phyloP scores from a whole-genome alignment of 164 flowering plant species.

The Chloranthus sessilifolius region DNA sequence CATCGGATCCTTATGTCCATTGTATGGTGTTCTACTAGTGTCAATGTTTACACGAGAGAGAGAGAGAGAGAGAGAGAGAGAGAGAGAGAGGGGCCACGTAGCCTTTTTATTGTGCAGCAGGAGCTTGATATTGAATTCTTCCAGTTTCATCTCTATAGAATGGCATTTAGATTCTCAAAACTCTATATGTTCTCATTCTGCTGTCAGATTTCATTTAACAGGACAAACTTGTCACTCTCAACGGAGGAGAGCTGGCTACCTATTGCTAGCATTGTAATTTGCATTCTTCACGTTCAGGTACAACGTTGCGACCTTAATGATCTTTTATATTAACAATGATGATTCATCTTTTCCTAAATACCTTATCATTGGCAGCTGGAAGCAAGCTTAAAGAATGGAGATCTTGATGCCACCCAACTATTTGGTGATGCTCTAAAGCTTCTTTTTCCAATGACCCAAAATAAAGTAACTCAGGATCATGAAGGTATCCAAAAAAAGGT shows the following conservation, averaged over 20 bases:
- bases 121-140: too few relatives aligned
- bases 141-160: too few relatives aligned
- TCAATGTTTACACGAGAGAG: too few relatives aligned
- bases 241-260: conserved; percentile 97
- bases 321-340: neutral
- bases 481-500: conserved; percentile 30
- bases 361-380: conserved; percentile 54
- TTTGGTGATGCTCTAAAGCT: conserved; percentile 35
- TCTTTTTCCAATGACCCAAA: conserved; percentile 23
- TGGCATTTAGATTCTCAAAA: too few relatives aligned
- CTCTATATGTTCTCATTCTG: neutral
- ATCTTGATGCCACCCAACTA: conserved; percentile 54
- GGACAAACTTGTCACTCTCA: conserved; percentile 80
- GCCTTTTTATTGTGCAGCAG: too few relatives aligned
- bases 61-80: too few relatives aligned
- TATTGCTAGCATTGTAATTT: conserved; percentile 75
- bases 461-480: conserved; percentile 28
- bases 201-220: conserved; percentile 15
- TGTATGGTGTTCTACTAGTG: too few relatives aligned
- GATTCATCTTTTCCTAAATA: neutral
- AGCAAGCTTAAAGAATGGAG: conserved; percentile 77
- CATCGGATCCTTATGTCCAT: too few relatives aligned
- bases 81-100: too few relatives aligned
- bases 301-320: neutral
- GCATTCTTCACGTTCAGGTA: conserved; percentile 87